phyloP scores from a whole-genome alignment of 2,329 filamentous ascomycete species.

The Neodidymelliopsis sp. region DNA sequence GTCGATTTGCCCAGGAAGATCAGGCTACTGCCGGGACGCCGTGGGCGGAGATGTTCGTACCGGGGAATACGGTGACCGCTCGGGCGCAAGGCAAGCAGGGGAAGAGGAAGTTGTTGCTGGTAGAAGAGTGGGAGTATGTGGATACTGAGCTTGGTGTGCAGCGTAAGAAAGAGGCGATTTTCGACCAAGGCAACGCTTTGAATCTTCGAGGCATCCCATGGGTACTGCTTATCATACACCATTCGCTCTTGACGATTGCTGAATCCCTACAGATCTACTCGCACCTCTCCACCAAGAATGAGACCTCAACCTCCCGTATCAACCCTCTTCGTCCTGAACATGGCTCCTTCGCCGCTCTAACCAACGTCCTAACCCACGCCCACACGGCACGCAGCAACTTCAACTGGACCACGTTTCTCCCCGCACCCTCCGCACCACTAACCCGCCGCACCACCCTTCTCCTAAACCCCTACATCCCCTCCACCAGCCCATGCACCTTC shows the following conservation, averaged over 20 bases:
- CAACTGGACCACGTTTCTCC: constrained; percentile 40
- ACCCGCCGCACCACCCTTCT: constrained; percentile 28
- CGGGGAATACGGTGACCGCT: constrained; percentile 43
- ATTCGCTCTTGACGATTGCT: too few species aligned
- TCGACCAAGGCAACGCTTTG: constrained; percentile 46
- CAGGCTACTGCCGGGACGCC: constrained; percentile 41
- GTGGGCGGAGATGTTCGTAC: constrained; percentile 46
- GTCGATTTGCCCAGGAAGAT: constrained; percentile 35
- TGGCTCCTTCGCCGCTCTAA: constrained; percentile 36
- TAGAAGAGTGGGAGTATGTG: constrained; percentile 45
- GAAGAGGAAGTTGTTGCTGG: constrained; percentile 41
- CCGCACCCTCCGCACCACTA: constrained; percentile 25
- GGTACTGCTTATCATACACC: too few species aligned
- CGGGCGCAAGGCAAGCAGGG: constrained; percentile 33
- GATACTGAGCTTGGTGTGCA: constrained; percentile 33
- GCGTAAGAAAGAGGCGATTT: constrained; percentile 44
- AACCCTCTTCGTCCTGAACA: constrained; percentile 30
- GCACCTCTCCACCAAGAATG: constrained; percentile 34
- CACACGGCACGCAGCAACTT: constrained; percentile 39
- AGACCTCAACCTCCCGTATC: constrained; percentile 32
- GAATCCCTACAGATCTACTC: constrained; percentile 45
- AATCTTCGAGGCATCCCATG: constrained; percentile 48
- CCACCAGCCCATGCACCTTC: constrained; percentile 38
- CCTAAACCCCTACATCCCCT: constrained; percentile 42
- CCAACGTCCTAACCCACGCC: constrained; percentile 29